Conservation (phyloP, 2,329 filamentous ascomycete species). For the Tothia fuscella region DNA sequence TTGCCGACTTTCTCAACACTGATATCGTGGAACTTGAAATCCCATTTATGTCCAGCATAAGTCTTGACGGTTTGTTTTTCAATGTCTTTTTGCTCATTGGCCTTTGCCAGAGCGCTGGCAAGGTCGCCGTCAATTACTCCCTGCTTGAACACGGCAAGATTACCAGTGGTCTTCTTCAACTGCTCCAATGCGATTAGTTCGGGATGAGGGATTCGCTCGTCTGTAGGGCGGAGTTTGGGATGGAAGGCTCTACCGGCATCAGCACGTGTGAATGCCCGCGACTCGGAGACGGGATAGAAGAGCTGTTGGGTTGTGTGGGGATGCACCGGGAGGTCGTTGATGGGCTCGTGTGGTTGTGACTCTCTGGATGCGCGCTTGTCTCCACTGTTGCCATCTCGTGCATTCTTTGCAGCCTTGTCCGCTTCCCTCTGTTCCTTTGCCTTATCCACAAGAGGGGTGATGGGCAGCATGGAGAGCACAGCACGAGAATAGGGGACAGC, state of each 20-base stretch:
- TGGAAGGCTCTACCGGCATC: slow-evolving; percentile 52
- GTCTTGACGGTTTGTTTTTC: slow-evolving; percentile 32
- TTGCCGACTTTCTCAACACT: slow-evolving; percentile 43
- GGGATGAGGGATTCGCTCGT: slow-evolving; percentile 52
- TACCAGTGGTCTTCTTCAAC: slow-evolving; percentile 13
- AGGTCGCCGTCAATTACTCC: slow-evolving; percentile 12
- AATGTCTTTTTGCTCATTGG: slow-evolving; percentile 27
- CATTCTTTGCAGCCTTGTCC: background rate
- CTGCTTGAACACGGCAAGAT: slow-evolving; percentile 19
- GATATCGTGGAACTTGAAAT: slow-evolving; percentile 49
- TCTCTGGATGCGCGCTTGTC: slow-evolving; percentile 18
- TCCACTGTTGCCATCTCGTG: background rate
- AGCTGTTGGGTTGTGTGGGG: slow-evolving; percentile 42
- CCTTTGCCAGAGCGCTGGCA: slow-evolving; percentile 6
- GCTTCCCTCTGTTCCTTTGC: slow-evolving; percentile 7
- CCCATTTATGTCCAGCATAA: slow-evolving; percentile 40
- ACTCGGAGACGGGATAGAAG: slow-evolving; percentile 53
- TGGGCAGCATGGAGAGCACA: slow-evolving; percentile 68
- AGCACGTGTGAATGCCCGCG: slow-evolving; percentile 51
- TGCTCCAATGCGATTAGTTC: slow-evolving; percentile 41
- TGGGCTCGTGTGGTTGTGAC: slow-evolving; percentile 42
- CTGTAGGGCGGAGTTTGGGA: slow-evolving; percentile 46
- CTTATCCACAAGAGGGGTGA: slow-evolving; percentile 36
- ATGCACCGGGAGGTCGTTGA: slow-evolving; percentile 53
- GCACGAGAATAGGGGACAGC: slow-evolving; percentile 67